A percentile compares a stretch with the other conserved stretches of the same genome.
phyloP scores from a whole-genome alignment of 192 early-diverging fungal species.

The Lobosporangium transversale region DNA sequence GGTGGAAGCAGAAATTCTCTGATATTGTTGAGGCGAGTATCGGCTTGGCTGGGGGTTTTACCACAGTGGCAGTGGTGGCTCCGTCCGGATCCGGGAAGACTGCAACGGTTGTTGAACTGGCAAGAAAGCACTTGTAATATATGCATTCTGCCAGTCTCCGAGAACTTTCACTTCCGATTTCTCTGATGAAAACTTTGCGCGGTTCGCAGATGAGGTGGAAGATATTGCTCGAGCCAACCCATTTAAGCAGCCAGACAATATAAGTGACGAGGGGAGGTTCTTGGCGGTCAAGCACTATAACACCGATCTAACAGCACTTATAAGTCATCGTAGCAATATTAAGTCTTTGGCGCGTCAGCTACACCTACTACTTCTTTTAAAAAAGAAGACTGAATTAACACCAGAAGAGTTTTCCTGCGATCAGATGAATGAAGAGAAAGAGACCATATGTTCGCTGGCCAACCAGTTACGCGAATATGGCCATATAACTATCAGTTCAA shows the following conservation, averaged over 20 bases:
- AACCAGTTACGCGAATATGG: slow-evolving; percentile 16
- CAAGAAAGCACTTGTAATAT: slow-evolving; percentile 31
- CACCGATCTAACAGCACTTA: too few species aligned
- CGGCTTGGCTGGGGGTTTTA: neutral
- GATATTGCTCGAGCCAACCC: slow-evolving; percentile 10
- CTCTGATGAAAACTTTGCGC: slow-evolving; percentile 27
- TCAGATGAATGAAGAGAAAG: slow-evolving; percentile 15
- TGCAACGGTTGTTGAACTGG: slow-evolving; percentile 29
- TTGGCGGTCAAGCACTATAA: too few species aligned
- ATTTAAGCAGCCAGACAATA: too few species aligned
- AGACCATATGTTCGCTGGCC: slow-evolving; percentile 18
- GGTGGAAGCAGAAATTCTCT: slow-evolving; percentile 16
- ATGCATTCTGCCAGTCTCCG: slow-evolving; percentile 1
- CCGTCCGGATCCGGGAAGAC: slow-evolving; percentile 51
- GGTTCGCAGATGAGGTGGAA: slow-evolving; percentile 26
- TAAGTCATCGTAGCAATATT: slow-evolving; percentile 27
- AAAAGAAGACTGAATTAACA: slow-evolving; percentile 14
- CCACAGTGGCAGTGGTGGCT: slow-evolving; percentile 38
- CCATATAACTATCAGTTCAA: slow-evolving; percentile 5
- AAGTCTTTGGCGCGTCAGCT: slow-evolving; percentile 42
- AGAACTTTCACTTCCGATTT: slow-evolving; percentile 4
- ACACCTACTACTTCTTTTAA: slow-evolving; percentile 35
- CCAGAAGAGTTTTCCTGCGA: slow-evolving; percentile 38
- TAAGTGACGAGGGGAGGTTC: too few species aligned
- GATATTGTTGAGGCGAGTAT: slow-evolving; percentile 23